Evolutionary conservation across 768 basidiomycete species (phyloP), one percentile per base, ranked within the genome.

Genomic region (Mycena rebaudengoi): DNA sequence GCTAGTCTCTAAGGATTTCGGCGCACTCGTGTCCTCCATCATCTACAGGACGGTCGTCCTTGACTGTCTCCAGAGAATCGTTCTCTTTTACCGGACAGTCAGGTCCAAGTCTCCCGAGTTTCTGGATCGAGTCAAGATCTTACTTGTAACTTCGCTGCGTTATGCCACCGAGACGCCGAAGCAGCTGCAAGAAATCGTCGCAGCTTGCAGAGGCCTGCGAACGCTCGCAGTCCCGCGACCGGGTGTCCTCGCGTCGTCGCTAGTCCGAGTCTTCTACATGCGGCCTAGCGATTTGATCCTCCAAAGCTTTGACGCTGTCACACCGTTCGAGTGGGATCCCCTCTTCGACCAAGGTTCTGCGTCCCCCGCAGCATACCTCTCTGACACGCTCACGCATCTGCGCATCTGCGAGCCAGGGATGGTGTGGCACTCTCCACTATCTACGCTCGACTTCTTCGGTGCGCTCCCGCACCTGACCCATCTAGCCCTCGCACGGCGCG

Each of bases 1-100:
- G 7, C 28, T 46, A 21, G 68, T 70, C 12, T 69, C 53, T 14
- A 64, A 60, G 30, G 33, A 23, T 32, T 66, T 73, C 51, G 52
- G 44, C 49, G 44, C 51, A 8, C 60, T 70, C 45, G 60, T 64
- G 21, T 60, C 66, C 35, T 35, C 41, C n/a, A 56, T 70, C 23
- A 44, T 72, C 21, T 73, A 72, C 63, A 58, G 52, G 46, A 62
- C 59, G 20, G 60, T 71, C 20, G 46, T 66, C 13, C 69, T 73
- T 8, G 25, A 53, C 41, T 48, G 28, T 11, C 35, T 49, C 46
- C 48, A 49, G 33, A 33, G 30, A 37, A 50, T 73, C 40, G 30
- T 61, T 12, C 60, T 64, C 20, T 72, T 73, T 52, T 30, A 59
- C 20, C 62, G 67, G 18, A 67, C 69, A 1, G 59, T 66, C 18